Percentiles rank a stretch among this genome's conserved stretches.
Conservation (phyloP, 2,329 filamentous ascomycete genomes). For the Trichoderma breve region DNA sequence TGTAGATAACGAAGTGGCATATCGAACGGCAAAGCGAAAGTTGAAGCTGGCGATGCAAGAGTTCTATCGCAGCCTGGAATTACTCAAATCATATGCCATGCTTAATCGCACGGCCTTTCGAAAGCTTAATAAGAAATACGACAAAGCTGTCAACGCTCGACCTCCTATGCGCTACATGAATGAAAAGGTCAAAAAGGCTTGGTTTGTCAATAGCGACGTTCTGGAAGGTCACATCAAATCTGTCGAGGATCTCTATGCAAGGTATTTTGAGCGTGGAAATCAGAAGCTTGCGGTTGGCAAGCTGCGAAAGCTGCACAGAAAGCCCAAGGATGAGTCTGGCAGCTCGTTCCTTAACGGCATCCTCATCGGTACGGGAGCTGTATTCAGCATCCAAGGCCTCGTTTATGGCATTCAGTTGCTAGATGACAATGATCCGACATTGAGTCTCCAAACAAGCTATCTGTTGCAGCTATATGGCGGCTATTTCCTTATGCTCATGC, state of each 20-base stretch:
- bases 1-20: constrained; percentile 62
- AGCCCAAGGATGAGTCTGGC: constrained; percentile 53
- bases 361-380: constrained; percentile 64
- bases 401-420: constrained; percentile 58
- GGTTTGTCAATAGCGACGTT: constrained; percentile 87
- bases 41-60: constrained; percentile 89
- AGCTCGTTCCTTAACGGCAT: constrained; percentile 62
- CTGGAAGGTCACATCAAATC: constrained; percentile 76
- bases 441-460: constrained; percentile 60
- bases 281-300: constrained; percentile 88
- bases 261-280: constrained; percentile 92
- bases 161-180: constrained; percentile 80
- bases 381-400: constrained; percentile 65
- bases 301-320: constrained; percentile 69
- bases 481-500: constrained; percentile 78
- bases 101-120: constrained; percentile 91
- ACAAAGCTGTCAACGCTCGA: constrained; percentile 80
- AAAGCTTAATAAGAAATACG: constrained; percentile 98
- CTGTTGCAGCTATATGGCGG: constrained; percentile 88
- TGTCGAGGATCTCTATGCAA: constrained; percentile 87
- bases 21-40: constrained; percentile 85
- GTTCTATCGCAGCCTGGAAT: constrained; percentile 86
- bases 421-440: constrained; percentile 44
- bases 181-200: constrained; percentile 85
- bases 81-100: constrained; percentile 87